These are phyloP conservation scores for Pseudogymnoascus sp. DNA, from an alignment of 2,329 filamentous ascomycete species.

Conservation along the genomic window DNA sequence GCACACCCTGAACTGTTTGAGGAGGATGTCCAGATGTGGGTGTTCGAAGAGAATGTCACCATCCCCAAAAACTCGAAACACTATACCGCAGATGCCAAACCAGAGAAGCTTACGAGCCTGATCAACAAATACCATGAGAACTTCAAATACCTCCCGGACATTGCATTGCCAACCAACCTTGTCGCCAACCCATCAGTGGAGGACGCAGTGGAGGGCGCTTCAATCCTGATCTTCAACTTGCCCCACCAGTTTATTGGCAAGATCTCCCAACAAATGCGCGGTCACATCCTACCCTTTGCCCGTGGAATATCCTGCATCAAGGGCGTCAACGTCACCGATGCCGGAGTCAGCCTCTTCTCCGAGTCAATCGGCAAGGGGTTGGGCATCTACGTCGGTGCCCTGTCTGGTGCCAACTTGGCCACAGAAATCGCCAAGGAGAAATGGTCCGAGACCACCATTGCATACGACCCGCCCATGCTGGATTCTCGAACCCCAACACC, in stretches of 20 bases:
- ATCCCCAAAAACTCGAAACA: slow-evolving; percentile 64
- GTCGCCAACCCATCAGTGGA: slow-evolving; percentile 73
- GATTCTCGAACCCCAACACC: slow-evolving; percentile 71
- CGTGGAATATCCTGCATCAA: slow-evolving; percentile 97
- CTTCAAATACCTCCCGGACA: slow-evolving; percentile 91
- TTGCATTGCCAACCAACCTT: slow-evolving; percentile 74
- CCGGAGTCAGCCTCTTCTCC: slow-evolving; percentile 81
- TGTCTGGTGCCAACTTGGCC: slow-evolving; percentile 94
- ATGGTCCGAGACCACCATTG: slow-evolving; percentile 94
- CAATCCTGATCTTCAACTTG: slow-evolving; percentile 91
- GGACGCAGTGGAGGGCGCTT: slow-evolving; percentile 73
- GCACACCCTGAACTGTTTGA: slow-evolving; percentile 76
- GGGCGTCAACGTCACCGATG: slow-evolving; percentile 84
- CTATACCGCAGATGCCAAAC: slow-evolving; percentile 54
- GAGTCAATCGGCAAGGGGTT: slow-evolving; percentile 88
- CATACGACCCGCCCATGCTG: slow-evolving; percentile 85
- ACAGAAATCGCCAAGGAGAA: slow-evolving; percentile 91
- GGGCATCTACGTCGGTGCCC: slow-evolving; percentile 91
- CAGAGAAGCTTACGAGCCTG: slow-evolving; percentile 79
- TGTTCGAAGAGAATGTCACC: slow-evolving; percentile 84
- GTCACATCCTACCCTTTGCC: slow-evolving; percentile 84
- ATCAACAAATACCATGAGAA: slow-evolving; percentile 96
- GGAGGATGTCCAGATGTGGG: slow-evolving; percentile 94
- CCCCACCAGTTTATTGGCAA: slow-evolving; percentile 92
- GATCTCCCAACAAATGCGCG: slow-evolving; percentile 75